Conservation (phyloP, 2,329 filamentous ascomycete genomes). For the Spiromastix sp. region DNA sequence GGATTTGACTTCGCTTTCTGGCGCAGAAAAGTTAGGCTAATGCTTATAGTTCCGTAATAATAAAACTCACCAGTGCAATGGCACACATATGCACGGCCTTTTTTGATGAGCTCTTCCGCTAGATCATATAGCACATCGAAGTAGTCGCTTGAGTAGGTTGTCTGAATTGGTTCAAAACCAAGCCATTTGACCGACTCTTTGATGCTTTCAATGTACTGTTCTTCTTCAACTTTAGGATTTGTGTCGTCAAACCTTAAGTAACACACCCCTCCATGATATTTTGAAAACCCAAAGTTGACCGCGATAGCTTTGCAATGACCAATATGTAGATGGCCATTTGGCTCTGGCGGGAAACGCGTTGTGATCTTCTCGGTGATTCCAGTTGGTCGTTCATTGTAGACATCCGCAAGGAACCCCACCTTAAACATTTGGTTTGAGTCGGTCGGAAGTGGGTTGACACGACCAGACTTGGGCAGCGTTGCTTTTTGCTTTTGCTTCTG, state of each 20-base stretch:
- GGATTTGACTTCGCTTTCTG: conserved; percentile 68
- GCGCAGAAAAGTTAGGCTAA: too few species aligned
- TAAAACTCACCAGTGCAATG: conserved; percentile 54
- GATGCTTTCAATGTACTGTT: conserved; percentile 82
- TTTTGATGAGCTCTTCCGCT: conserved; percentile 70
- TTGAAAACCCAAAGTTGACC: conserved; percentile 91
- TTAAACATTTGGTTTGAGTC: conserved; percentile 63
- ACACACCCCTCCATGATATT: conserved; percentile 66
- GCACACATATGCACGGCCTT: conserved; percentile 68
- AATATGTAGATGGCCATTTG: conserved; percentile 88
- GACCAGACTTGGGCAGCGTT: not conserved
- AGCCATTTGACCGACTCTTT: conserved; percentile 81
- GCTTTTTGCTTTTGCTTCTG: not conserved
- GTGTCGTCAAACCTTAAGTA: conserved; percentile 85
- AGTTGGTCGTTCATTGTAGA: conserved; percentile 57
- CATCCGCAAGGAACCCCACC: conserved; percentile 61
- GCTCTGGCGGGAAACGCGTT: conserved; percentile 73
- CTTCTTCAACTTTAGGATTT: conserved; percentile 87
- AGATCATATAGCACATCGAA: conserved; percentile 81
- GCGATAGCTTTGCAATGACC: conserved; percentile 93
- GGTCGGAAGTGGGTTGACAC: conserved; percentile 15
- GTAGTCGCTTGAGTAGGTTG: conserved; percentile 85
- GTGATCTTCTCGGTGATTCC: conserved; percentile 37
- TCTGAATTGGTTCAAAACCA: conserved; percentile 59
- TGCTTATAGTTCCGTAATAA: too few species aligned